Base-by-base conservation (phyloP, 2,329 filamentous ascomycete genomes). In the Alternaria sp. region DNA sequence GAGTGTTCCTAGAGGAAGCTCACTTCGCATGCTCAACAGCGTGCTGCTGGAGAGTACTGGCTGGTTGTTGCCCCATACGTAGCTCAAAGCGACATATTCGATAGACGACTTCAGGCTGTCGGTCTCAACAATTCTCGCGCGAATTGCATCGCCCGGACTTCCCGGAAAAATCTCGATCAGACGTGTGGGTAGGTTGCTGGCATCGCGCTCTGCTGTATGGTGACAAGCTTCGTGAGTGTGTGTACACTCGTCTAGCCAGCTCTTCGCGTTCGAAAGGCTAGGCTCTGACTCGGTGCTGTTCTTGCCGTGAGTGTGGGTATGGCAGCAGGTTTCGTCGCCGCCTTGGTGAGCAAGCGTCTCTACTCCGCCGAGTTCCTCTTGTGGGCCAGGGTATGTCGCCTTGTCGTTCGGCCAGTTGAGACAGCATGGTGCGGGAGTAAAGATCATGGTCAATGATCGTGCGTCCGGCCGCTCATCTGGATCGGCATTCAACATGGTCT, bases 371-470 rank as follows among this genome's bases (percentile, higher is more conserved):
- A 74, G 63, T 63, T 79, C 77, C 60, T 78, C 75, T 23, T 62
- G 53, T 5, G 77, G 76, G n/a, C 74, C 72, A 30, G 77, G 77
- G 65, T 73, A 79, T 7, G 67, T 62, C 8, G 62, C 71, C 30
- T 76, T 73, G 32, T 77, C 72, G 57, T 79, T 79, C 4, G 77
- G 69, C 77, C 77, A 80, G 62, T 67, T 72, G 40, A 79, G 71
- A 66, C 77, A 80, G 65, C 77, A 80, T 45, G 75, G 71, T n/a
- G 74, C 76, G 28, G 77, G 77, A 13, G 73, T 75, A 56, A 79
- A 80, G 43, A 71, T 66, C 65, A 75, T 65, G 7, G 76, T 75
- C 51, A 80, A 66, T 15, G 61, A 67, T 32, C 73, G 66, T 30
- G 76, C 77, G 45, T 73, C 69, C 28, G 77, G 77, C 40, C 77